Percentiles rank a stretch among this genome's conserved stretches.
phyloP scores from a whole-genome alignment of 257 asterid species.

The Nicotiana benthamiana region DNA sequence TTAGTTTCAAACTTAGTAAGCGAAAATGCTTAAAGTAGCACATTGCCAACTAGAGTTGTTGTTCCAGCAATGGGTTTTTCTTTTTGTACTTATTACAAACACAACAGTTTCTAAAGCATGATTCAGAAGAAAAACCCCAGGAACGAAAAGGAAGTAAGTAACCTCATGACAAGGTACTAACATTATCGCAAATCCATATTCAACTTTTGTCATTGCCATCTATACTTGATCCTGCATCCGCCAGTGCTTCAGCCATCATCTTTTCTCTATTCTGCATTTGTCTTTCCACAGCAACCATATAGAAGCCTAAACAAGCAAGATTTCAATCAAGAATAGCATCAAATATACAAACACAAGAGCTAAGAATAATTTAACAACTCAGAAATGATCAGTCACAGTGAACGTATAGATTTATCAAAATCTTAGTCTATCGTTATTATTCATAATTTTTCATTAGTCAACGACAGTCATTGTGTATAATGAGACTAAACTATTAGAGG shows the following conservation, averaged over 20 bases:
- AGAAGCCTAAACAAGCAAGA: constrained; percentile 42
- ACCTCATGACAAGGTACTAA: background rate
- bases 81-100: background rate
- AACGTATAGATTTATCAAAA: background rate
- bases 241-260: constrained; percentile 54
- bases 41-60: background rate
- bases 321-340: background rate
- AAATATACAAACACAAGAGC: background rate
- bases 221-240: constrained; percentile 43
- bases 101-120: background rate
- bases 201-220: constrained; percentile 30
- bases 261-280: constrained; percentile 69
- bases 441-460: background rate
- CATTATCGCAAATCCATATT: background rate
- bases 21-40: background rate
- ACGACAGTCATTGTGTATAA: background rate
- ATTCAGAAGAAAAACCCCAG: background rate
- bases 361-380: background rate
- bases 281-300: constrained; percentile 86
- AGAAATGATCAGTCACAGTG: background rate
- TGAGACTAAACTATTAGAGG: background rate
- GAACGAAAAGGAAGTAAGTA: background rate
- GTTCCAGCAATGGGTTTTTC: background rate
- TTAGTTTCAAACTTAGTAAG: background rate
- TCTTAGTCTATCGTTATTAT: background rate